These are phyloP conservation scores for Pseudogymnoascus sp. DNA, from an alignment of 2,329 filamentous ascomycete genomes.

Conservation along the genomic window DNA sequence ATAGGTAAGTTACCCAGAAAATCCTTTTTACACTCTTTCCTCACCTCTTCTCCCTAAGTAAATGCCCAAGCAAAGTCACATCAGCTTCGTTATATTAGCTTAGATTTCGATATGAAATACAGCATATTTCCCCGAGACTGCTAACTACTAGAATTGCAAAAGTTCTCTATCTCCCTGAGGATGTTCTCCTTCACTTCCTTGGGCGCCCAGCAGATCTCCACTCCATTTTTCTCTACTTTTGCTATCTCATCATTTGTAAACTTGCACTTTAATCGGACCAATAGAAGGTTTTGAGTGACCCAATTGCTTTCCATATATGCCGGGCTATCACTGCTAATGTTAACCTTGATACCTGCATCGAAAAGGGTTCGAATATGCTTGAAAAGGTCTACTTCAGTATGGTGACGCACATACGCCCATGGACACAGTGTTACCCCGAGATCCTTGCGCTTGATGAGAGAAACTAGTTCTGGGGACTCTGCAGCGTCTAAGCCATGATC, in stretches of 20 bases:
- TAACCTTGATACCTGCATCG: slow-evolving; percentile 34
- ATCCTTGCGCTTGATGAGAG: slow-evolving; percentile 29
- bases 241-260: slow-evolving; percentile 33
- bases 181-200: slow-evolving; percentile 28
- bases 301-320: slow-evolving; percentile 42
- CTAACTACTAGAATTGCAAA: no score
- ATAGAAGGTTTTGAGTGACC: slow-evolving; percentile 35
- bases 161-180: no score
- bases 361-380: slow-evolving; percentile 33
- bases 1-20: no score
- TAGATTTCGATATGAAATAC: no score
- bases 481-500: slow-evolving; percentile 62
- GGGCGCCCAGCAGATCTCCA: slow-evolving; percentile 40
- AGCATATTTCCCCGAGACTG: no score
- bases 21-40: no score
- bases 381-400: slow-evolving; percentile 33
- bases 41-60: no score
- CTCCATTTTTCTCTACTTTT: slow-evolving; percentile 32
- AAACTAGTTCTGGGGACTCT: slow-evolving; percentile 48
- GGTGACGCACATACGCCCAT: slow-evolving; percentile 55
- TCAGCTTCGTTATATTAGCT: no score
- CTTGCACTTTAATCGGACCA: slow-evolving; percentile 9
- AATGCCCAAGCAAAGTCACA: no score
- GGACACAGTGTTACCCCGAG: slow-evolving; percentile 67
- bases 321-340: slow-evolving; percentile 38